These are phyloP conservation scores for Pholiota adiposa DNA, from an alignment of 1,284 basidiomycete species.

Conservation along the genomic window DNA sequence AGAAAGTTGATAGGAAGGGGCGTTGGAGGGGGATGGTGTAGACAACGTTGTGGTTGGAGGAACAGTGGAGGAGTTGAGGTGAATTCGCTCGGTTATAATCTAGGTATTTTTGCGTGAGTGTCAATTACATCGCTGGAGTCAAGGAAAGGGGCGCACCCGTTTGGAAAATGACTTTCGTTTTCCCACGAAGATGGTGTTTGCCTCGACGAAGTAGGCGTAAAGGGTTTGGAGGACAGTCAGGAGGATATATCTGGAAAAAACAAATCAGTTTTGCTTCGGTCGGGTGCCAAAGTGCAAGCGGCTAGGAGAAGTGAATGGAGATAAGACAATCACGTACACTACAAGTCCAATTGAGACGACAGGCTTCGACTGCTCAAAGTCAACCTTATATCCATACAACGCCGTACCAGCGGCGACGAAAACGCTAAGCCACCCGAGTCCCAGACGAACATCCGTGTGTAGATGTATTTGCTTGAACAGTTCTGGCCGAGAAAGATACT, in stretches of 20 bases:
- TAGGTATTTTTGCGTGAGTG: constrained; percentile 30
- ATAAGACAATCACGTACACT: constrained; percentile 49
- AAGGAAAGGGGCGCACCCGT: constrained; percentile 51
- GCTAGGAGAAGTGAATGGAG: constrained; percentile 10
- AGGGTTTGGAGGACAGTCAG: constrained; percentile 73
- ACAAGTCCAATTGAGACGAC: constrained; percentile 80
- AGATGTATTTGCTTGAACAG: constrained; percentile 85
- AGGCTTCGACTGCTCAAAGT: constrained; percentile 87
- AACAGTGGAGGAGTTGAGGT: constrained; percentile 65
- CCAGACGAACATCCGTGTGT: constrained; percentile 86
- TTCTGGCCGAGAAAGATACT: constrained; percentile 82
- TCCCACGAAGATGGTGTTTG: constrained; percentile 80
- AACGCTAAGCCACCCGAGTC: constrained; percentile 83
- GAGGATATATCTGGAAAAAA: constrained; percentile 63
- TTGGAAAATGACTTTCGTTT: constrained; percentile 85
- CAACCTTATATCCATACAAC: constrained; percentile 81
- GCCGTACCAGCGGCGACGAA: constrained; percentile 81
- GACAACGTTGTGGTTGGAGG: constrained; percentile 48
- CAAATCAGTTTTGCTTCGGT: neutral
- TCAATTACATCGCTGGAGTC: neutral
- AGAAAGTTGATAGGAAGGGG: constrained; percentile 66
- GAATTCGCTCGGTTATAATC: constrained; percentile 85
- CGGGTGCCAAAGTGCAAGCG: neutral
- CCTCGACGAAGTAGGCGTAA: constrained; percentile 83
- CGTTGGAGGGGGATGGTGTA: constrained; percentile 25